Evolutionary conservation across 2,329 filamentous ascomycete genomes (phyloP), one percentile per base, ranked within the genome.

Genomic region (Botryotinia calthae): DNA sequence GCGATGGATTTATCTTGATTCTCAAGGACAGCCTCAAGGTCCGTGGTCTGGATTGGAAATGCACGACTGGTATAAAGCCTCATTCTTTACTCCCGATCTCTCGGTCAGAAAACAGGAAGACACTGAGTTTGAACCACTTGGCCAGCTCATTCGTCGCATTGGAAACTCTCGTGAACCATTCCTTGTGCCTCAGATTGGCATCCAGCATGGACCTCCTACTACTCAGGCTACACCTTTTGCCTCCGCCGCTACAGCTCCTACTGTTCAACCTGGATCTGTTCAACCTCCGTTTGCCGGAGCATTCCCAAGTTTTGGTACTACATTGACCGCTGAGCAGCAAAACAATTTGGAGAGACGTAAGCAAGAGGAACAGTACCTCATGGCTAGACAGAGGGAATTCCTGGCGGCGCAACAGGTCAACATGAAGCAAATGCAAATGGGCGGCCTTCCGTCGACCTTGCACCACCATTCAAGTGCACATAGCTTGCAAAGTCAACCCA

Each of bases 51-150:
- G 96, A 1, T 85, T 99, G 67, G 96, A 99, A 82, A 99, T 99
- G 96, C 97, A 99, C 78, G 97, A 99, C 79, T 99, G 96, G 96
- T 99, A 98, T 84, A 98, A 98, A 82, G 95, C 95, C 54, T 95
- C 95, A 63, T 99, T 98, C 84, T 99, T 99, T 83, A 97, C 94
- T 0, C 91, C 95, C 0, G 95, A 99, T 78, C 86, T 99, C 31
- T 89, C 97, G 61, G 96, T 99, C 46, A 98, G 97, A 84, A 97
- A 97, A 81, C 86, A 95, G 8, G 96, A 99, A 81, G 96, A 99
- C 79, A 86, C 87, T 0, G 95, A 99, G 67, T 99, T 98, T 79
- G 96, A 99, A 82, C 96, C 95, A 20, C 85, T 99, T 16, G 96
- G 95, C 4, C 95, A 98, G 82, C 88, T 99, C 37, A 98, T 99